Base-by-base conservation (phyloP, 108 stramenopile genomes). In the Skeletonema potamos region DNA sequence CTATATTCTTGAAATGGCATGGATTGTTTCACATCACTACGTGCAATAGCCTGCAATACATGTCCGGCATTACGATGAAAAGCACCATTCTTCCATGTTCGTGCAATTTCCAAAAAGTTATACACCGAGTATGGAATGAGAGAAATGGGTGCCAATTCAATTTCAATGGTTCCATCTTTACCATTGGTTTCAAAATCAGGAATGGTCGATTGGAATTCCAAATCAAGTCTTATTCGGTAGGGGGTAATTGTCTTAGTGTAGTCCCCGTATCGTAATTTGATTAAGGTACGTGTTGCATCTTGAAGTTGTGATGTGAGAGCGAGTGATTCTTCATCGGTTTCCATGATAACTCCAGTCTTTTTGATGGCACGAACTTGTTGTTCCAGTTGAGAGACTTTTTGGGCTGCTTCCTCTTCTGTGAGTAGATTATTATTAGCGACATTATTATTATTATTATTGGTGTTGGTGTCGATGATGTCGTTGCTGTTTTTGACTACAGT, bases 1-100 rank as follows among this genome's bases (percentile, higher is more conserved):
- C 66, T 66, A 63, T 94, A 94, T 67, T 96, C 95, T 64, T 96
- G 95, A 79, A 94, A 96, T 24, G 92, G 89, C 86, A 96, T 77
- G 27, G 81, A 74, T 72, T 65, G 27, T 0, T 58, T 81, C 27
- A 76, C 64, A n/a, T 62, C 56, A 17, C 76, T 58, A 5, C 68
- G 60, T 13, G 85, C 75, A 20, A 72, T 51, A 11, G 82, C 92
- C 73, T 96, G 95, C 26, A 94, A 62, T 7, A 96, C 95, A 69
- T 96, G 95, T 48, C 63, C 60, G 0, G 95, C 95, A 48, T 82
- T 89, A 10, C 95, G 88, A 82, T 91, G 92, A 70, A 96, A 93
- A 9, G 79, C 83, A 9, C 92, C 92, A 5, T 64, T 67, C 57
- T 85, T 70, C 85, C 83, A 93, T 1, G 81, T 84, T 54, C 88